A percentile compares a stretch with the other conserved stretches of the same genome.
These are phyloP conservation scores for Oenanthe javanica DNA, from an alignment of 140 eudicot species.

Conservation along the genomic window DNA sequence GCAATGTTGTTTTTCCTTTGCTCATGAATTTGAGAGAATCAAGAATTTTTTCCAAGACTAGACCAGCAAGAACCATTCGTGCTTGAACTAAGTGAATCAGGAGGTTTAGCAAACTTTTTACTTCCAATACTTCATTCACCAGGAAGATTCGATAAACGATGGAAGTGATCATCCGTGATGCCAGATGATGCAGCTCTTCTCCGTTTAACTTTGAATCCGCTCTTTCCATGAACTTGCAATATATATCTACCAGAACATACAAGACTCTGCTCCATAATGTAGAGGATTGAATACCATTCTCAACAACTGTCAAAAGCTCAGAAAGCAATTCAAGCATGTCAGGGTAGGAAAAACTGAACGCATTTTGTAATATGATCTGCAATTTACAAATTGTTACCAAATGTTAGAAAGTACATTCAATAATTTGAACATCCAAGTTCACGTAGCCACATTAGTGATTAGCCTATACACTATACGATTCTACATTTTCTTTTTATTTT, in stretches of 20 bases:
- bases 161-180: conserved; percentile 36
- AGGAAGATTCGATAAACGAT: conserved; percentile 33
- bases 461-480: background rate
- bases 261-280: conserved; percentile 28
- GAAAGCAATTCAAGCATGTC: conserved; percentile 45
- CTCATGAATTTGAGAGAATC: background rate
- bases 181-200: conserved; percentile 20
- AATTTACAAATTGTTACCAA: conserved; percentile 19
- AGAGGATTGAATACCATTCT: conserved; percentile 36
- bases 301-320: conserved; percentile 32
- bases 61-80: conserved; percentile 29
- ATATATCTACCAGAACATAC: conserved; percentile 35
- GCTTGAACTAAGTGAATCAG: conserved; percentile 27
- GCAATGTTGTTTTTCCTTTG: background rate
- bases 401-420: background rate
- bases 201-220: conserved; percentile 18
- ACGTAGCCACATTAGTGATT: background rate
- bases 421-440: background rate
- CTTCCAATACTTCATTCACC: conserved; percentile 22
- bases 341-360: conserved; percentile 20
- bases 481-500: background rate
- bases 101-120: conserved; percentile 33
- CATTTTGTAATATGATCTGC: conserved; percentile 48
- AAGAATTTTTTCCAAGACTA: background rate
- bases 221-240: conserved; percentile 45